Evolutionary conservation across 2,329 filamentous ascomycete species (phyloP).

Genomic region (Ophiostoma ips): DNA sequence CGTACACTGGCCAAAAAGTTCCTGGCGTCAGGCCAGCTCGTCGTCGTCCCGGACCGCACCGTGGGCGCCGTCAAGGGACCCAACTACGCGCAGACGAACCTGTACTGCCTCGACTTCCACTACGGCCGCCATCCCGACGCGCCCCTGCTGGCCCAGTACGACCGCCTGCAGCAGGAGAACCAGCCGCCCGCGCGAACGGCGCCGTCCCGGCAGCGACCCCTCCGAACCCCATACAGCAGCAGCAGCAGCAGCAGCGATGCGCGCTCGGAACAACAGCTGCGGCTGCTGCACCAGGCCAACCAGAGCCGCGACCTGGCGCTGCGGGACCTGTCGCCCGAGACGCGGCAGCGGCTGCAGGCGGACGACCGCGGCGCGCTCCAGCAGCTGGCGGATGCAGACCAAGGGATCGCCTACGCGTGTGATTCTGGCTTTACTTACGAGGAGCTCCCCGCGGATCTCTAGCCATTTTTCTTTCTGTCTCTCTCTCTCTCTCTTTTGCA

Average conservation of each 20-base stretch:
- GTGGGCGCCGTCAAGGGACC: conserved; percentile 44
- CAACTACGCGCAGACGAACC: conserved; percentile 30
- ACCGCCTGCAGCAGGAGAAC: conserved; percentile 31
- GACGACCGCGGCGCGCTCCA: conserved; percentile 13
- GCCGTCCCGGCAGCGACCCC: neutral
- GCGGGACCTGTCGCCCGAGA: conserved; percentile 9
- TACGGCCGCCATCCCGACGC: conserved; percentile 25
- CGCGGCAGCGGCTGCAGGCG: conserved; percentile 11
- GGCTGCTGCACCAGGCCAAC: conserved; percentile 6
- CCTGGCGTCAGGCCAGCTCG: conserved; percentile 28
- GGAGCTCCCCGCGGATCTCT: conserved; percentile 7
- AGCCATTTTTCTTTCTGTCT: neutral
- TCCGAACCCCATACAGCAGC: neutral
- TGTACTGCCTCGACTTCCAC: conserved; percentile 37
- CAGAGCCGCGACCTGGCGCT: conserved; percentile 7
- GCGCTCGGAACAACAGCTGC: neutral
- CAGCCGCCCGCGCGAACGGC: conserved; percentile 2
- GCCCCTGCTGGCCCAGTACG: conserved; percentile 31
- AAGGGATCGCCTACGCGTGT: neutral
- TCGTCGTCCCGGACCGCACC: conserved; percentile 28
- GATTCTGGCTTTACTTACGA: conserved; percentile 16
- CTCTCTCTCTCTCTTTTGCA: neutral
- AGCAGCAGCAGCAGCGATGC: neutral
- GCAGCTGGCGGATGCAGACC: neutral
- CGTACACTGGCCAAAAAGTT: conserved; percentile 13